Conservation (phyloP, 2,329 filamentous ascomycete species). For the Aspergillus cejpii region DNA sequence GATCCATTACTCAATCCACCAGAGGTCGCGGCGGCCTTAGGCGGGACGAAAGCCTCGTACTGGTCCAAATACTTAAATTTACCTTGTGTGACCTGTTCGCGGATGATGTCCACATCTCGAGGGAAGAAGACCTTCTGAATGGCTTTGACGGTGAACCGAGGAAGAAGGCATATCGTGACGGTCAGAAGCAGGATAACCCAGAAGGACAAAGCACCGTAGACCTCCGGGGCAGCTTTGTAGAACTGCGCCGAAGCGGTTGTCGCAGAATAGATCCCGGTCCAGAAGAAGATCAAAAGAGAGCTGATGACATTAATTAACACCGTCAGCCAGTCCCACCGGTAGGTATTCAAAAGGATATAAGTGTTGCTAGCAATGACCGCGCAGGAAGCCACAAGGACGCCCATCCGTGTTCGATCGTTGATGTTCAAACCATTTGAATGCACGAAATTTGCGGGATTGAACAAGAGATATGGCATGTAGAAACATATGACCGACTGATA, state of each 20-base stretch:
- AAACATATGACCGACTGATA: constrained; percentile 94
- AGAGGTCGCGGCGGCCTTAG: constrained; percentile 39
- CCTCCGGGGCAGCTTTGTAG: constrained; percentile 69
- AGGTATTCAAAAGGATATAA: constrained; percentile 93
- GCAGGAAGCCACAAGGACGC: constrained; percentile 76
- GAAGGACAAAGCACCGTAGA: constrained; percentile 75
- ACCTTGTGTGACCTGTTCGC: constrained; percentile 80
- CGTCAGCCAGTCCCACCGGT: constrained; percentile 97
- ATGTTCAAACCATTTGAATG: constrained; percentile 67
- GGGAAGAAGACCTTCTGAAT: constrained; percentile 93
- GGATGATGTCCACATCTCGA: constrained; percentile 88
- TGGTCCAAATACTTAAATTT: constrained; percentile 69
- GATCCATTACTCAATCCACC: constrained; percentile 34
- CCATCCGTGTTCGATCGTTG: constrained; percentile 74
- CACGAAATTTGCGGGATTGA: constrained; percentile 61
- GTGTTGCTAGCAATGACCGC: constrained; percentile 83
- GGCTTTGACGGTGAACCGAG: constrained; percentile 77
- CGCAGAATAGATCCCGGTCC: constrained; percentile 81
- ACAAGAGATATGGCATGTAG: constrained; percentile 83
- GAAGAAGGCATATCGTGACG: constrained; percentile 73
- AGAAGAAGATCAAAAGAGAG: constrained; percentile 83
- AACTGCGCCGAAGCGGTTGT: constrained; percentile 56
- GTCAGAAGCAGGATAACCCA: constrained; percentile 79
- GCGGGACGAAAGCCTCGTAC: constrained; percentile 47
- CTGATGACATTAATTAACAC: constrained; percentile 74